Base-by-base conservation (phyloP, 177 flowering plant genomes). In the Vitis hybrid region DNA sequence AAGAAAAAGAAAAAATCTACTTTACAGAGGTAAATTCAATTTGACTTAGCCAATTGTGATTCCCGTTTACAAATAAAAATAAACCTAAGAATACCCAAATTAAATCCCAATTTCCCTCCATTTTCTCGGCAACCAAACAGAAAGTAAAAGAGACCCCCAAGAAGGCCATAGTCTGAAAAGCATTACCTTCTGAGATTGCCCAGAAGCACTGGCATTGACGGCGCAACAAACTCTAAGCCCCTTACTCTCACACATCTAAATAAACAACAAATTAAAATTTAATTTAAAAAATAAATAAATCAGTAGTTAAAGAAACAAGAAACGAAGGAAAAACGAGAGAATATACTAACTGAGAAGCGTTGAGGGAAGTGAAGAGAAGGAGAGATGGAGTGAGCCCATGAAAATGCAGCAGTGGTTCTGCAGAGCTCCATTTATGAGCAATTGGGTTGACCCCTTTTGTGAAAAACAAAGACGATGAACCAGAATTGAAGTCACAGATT, bases 381-480 rank as follows among this genome's bases (percentile, higher is more conserved):
- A 48, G 82, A 70, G 15, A 87, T 63, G 59, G 85, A 80, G 57
- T 74, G 75, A 2, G 78, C 51, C 90, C 90, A 87, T 31, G 88
- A 53, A 19, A 84, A 74, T 13, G 86, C 70, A 31, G 75, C n/a
- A 64, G 73, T 75, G 26, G 78, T 75, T 68, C 73, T 66, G 71
- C 79, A 75, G 18, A 79, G 72, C 77, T 85, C 87, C 91, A 87
- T 89, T 70, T 64, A 13, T 9, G 64, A 19, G 59, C 29, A 56
- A 49, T 21, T 56, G 21, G 29, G 15, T 26, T 45, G 55, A 16
- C 29, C 55, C 56, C 18, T 39, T n/a, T 15, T 0, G 12, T 33
- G 60, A 70, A 39, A 14, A 15, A 10, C 56, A 26, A 56, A 7
- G 55, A 18, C 2, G 62, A 48, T 45, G 49, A 64, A 70, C 21